Base-by-base conservation (phyloP, 495 filamentous ascomycete species). In the Hypoxylon perforatum region DNA sequence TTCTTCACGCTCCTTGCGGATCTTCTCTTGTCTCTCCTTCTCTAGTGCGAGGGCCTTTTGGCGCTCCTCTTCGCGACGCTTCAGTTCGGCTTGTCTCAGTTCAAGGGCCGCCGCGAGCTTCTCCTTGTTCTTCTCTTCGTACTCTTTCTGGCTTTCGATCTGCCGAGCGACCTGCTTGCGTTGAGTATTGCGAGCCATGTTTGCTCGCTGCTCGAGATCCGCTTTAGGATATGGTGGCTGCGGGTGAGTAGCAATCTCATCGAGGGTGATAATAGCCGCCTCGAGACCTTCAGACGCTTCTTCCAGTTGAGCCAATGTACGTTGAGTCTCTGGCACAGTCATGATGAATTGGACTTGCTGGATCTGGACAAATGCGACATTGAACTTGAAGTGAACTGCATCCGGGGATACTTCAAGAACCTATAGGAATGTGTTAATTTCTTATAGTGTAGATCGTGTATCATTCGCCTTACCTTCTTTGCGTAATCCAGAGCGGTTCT, bases 291-390 rank as follows among this genome's bases (percentile, higher is more conserved):
- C 83, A 0, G 85, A 84, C 7, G 95, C 95, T 22, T 82, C 86
- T 67, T 94, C 82, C 18, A 97, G 87, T 57, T 97, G 92, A 47
- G 82, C 85, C 0, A 95, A 81, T 0, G 88, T 92, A 44, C 92
- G 87, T 63, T 96, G 91, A 0, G 83, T 83, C 61, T 96, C 90
- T 22, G 83, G 81, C 17, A 97, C 83, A 48, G 78, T 82, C 79
- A 92, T 87, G n/a, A 97, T 85, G 36, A 91, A 82, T 22, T 89
- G 88, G 33, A 94, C 94, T 51, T 97, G 86, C 74, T 97, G 93
- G 62, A 96, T 93, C 72, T 98, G 94, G 15, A 97, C 92, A 65
- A 97, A 99, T 19, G 95, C 95, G 14, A 99, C 91, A 74, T 99
- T 99, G 85, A 99, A 99, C 73, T 94, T 90, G 72, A 95, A 91